These are phyloP conservation scores for Thalassiosira hispida DNA, from an alignment of 352 stramenopile species.

Conservation along the genomic window DNA sequence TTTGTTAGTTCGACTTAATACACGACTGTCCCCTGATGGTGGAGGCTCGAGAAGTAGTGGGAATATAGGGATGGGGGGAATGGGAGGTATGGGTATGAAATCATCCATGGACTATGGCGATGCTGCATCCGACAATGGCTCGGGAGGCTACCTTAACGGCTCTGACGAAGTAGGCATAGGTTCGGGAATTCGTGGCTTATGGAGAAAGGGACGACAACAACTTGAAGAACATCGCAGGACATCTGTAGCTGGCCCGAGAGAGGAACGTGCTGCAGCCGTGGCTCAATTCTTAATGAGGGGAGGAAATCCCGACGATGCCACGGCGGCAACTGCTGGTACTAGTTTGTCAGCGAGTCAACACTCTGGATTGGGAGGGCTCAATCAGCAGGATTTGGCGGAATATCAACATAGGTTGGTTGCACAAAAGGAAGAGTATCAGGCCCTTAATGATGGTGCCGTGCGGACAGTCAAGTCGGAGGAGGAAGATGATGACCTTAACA, in stretches of 20 bases:
- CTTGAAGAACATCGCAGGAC: constrained; percentile 41
- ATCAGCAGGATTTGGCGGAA: constrained; percentile 37
- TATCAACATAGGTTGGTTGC: constrained; percentile 48
- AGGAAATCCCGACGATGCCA: not conserved
- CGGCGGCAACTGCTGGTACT: not conserved
- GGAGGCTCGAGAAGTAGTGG: too few species aligned
- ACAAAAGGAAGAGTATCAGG: too few species aligned
- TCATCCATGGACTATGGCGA: not conserved
- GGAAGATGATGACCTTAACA: constrained; percentile 23
- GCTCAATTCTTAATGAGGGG: constrained; percentile 54
- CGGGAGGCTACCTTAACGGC: not conserved
- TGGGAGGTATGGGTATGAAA: not conserved
- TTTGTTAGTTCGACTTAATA: constrained; percentile 35
- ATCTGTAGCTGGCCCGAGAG: constrained; percentile 1
- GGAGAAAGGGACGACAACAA: constrained; percentile 52
- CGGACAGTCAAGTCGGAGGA: too few species aligned
- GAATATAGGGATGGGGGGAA: not conserved
- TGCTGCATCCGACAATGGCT: not conserved
- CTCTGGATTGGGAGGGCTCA: not conserved
- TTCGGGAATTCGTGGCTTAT: constrained; percentile 46
- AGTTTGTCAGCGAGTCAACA: constrained; percentile 1
- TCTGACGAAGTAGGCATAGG: not conserved
- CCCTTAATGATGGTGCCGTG: too few species aligned
- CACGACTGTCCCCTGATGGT: constrained; percentile 19
- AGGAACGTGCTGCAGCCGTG: constrained; percentile 47